These are phyloP conservation scores for Kwoniella sp. DNA, from an alignment of 768 basidiomycete species.

Conservation along the genomic window DNA sequence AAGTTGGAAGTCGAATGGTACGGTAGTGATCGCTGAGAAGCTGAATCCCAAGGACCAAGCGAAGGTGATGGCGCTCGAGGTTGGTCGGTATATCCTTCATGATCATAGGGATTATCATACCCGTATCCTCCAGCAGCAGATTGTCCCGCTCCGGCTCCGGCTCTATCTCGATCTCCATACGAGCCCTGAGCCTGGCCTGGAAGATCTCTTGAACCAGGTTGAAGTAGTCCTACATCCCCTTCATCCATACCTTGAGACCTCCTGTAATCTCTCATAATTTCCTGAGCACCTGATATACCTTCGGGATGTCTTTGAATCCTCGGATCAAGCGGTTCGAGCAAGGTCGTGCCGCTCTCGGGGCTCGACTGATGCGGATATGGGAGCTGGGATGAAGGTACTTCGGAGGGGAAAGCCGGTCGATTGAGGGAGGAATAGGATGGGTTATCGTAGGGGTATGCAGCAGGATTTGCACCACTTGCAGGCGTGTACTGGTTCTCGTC, in stretches of 20 bases:
- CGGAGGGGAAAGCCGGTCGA: constrained; percentile 1
- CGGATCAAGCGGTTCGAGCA: constrained; percentile 10
- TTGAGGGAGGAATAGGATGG: constrained; percentile 5
- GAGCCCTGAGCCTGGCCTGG: not conserved
- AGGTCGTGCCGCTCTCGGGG: constrained; percentile 8
- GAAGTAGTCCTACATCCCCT: constrained; percentile 13
- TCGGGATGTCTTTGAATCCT: not conserved
- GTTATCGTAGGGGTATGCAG: not conserved
- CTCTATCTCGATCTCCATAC: not conserved
- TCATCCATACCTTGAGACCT: constrained; percentile 1
- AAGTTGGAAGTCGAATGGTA: constrained; percentile 8
- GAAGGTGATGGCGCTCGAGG: constrained; percentile 27
- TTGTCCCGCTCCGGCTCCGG: too few relatives aligned
- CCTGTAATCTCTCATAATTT: constrained; percentile 9
- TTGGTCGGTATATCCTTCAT: not conserved
- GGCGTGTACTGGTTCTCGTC: not conserved
- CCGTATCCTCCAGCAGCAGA: not conserved
- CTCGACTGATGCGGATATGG: constrained; percentile 19
- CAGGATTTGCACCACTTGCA: not conserved
- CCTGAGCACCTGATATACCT: not conserved
- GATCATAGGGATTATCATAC: constrained; percentile 31
- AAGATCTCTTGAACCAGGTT: not conserved
- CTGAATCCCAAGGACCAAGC: constrained; percentile 52
- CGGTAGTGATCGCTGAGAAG: constrained; percentile 39
- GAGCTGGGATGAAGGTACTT: constrained; percentile 4